Evolutionary conservation across 148 eudicot genomes (phyloP).

Genomic region (Heliamphora exappendiculata): DNA sequence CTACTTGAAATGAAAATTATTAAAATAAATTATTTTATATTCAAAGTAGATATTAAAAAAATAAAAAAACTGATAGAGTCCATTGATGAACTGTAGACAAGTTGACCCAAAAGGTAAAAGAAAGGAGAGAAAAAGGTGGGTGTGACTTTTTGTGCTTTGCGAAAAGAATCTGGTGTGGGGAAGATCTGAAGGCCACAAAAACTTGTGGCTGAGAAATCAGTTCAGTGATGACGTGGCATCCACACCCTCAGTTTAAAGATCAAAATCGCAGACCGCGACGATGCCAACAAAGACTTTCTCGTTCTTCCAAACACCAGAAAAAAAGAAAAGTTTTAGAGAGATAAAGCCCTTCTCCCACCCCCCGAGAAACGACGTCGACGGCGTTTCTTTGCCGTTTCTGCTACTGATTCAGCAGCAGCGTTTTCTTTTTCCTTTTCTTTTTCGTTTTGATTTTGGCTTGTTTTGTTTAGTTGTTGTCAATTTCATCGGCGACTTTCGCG

Average conservation of each 20-base stretch:
- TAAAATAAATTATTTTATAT: too few relatives aligned
- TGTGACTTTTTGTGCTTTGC: conserved; percentile 2
- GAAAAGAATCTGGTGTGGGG: conserved; percentile 18
- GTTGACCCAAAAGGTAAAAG: background rate
- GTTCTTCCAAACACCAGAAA: background rate
- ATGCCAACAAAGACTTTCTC: conserved; percentile 30
- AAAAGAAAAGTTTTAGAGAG: background rate
- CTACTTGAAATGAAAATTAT: too few relatives aligned
- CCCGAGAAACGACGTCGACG: background rate
- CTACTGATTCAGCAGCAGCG: background rate
- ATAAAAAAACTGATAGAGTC: background rate
- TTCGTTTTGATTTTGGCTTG: too few relatives aligned
- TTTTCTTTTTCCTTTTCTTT: too few relatives aligned
- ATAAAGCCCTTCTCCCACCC: background rate
- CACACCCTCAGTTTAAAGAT: conserved; percentile 41
- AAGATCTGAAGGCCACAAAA: conserved; percentile 21
- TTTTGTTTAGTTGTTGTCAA: too few relatives aligned
- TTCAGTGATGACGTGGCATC: conserved; percentile 54
- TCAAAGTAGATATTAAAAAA: too few relatives aligned
- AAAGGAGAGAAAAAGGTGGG: background rate
- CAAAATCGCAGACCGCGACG: conserved; percentile 38
- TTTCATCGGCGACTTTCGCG: background rate
- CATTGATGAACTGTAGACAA: too few relatives aligned
- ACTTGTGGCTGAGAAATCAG: conserved; percentile 70
- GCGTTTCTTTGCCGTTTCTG: background rate